Conservation (phyloP, 257 asterid species). For the Hygrophila difformis region DNA sequence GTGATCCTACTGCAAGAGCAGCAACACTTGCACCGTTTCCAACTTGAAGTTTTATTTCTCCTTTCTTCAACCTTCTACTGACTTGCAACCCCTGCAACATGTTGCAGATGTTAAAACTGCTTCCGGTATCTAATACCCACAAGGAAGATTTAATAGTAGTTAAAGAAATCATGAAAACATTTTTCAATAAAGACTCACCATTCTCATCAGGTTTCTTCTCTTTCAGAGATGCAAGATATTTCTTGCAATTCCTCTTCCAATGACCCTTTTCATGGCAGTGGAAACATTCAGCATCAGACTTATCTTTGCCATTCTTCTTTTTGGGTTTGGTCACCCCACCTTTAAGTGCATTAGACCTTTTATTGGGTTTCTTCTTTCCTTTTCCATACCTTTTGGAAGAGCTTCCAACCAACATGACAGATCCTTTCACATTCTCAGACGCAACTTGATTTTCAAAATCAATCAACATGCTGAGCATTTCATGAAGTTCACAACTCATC, state of each 20-base stretch:
- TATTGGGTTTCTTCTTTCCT: not conserved
- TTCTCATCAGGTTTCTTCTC: not conserved
- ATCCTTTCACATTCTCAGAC: slow-evolving; percentile 1
- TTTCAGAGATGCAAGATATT: slow-evolving; percentile 5
- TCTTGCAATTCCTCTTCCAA: slow-evolving; percentile 1
- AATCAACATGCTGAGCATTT: slow-evolving; percentile 3
- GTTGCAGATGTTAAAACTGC: not conserved
- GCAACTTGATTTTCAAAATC: not conserved
- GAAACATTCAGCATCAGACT: slow-evolving; percentile 6
- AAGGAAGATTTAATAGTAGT: not conserved
- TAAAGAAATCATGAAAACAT: not conserved
- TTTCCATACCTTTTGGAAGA: not conserved
- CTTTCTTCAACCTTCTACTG: not conserved
- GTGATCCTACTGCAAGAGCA: slow-evolving; percentile 1
- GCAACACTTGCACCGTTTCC: slow-evolving; percentile 7
- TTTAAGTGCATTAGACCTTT: not conserved
- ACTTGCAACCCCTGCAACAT: not conserved
- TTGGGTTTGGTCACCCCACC: not conserved
- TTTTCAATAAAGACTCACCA: not conserved
- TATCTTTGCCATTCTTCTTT: not conserved
- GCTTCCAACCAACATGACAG: not conserved
- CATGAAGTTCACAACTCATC: slow-evolving; percentile 4
- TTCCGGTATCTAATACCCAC: not conserved
- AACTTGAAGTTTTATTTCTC: slow-evolving; percentile 6
- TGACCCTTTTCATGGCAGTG: not conserved